phyloP scores from a whole-genome alignment of 176 grass and related monocot species.

The Aechmea fasciata region DNA sequence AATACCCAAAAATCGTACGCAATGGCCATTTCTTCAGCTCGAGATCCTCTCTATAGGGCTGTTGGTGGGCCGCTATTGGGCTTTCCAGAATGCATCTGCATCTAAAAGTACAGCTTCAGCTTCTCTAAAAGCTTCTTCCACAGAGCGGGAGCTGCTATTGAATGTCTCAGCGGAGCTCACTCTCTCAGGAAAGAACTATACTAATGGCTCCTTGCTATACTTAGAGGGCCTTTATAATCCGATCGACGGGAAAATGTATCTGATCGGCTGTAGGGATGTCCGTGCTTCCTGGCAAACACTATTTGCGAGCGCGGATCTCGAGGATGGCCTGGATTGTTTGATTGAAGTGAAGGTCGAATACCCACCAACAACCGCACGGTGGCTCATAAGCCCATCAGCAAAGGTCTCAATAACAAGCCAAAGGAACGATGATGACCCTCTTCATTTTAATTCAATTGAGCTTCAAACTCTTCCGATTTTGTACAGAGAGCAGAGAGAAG shows the following conservation, averaged over 20 bases:
- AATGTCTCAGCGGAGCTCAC: constrained; percentile 40
- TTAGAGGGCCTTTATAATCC: constrained; percentile 90
- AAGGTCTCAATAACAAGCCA: constrained; percentile 46
- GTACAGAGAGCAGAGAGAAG: constrained; percentile 50
- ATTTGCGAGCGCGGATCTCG: constrained; percentile 17
- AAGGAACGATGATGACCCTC: constrained; percentile 38
- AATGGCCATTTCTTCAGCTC: constrained; percentile 48
- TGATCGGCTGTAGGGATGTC: constrained; percentile 62
- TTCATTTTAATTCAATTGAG: constrained; percentile 35
- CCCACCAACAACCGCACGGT: constrained; percentile 72
- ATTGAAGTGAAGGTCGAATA: constrained; percentile 75
- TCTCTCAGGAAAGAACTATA: constrained; percentile 2
- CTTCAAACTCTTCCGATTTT: constrained; percentile 78
- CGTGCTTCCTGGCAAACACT: constrained; percentile 29
- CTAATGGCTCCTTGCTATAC: constrained; percentile 25
- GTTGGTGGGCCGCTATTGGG: constrained; percentile 39
- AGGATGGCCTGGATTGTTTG: constrained; percentile 68
- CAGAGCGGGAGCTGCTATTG: constrained; percentile 3
- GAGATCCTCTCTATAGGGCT: constrained; percentile 58
- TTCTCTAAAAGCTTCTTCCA: neutral
- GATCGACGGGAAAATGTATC: constrained; percentile 66
- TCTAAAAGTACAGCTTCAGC: neutral
- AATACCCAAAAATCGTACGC: constrained; percentile 24
- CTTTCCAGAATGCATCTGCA: neutral
- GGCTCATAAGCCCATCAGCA: constrained; percentile 65